Conservation (phyloP, 441 rosid genomes). For the Gossypium schwendimanii region DNA sequence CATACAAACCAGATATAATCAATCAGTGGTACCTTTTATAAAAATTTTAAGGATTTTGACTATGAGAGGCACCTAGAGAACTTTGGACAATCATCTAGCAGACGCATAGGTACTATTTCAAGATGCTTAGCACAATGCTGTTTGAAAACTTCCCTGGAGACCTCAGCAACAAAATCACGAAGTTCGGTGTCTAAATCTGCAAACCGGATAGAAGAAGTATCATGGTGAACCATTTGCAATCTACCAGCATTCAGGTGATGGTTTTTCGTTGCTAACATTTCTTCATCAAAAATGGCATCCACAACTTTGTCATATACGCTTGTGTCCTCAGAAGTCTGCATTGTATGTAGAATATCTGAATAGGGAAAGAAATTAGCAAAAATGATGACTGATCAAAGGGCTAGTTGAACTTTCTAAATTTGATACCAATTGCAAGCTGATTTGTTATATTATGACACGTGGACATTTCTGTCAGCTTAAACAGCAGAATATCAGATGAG, state of each 20-base stretch:
- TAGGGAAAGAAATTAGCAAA: slow-evolving; percentile 20
- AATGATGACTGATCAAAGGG: slow-evolving; percentile 7
- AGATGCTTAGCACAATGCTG: slow-evolving; percentile 86
- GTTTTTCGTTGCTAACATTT: slow-evolving; percentile 44
- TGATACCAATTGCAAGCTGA: slow-evolving; percentile 1
- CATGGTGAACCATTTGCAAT: slow-evolving; percentile 33
- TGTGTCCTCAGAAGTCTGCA: slow-evolving; percentile 86
- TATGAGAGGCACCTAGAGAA: slow-evolving; percentile 43
- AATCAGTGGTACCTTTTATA: slow-evolving; percentile 16
- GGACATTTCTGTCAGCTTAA: background rate
- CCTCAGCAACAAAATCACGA: slow-evolving; percentile 73
- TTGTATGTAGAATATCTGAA: slow-evolving; percentile 73
- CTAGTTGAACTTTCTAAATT: background rate
- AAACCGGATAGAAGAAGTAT: slow-evolving; percentile 44
- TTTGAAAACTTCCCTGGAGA: slow-evolving; percentile 70
- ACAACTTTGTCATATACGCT: slow-evolving; percentile 78
- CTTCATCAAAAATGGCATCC: slow-evolving; percentile 76
- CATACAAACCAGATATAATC: slow-evolving; percentile 24
- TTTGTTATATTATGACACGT: background rate
- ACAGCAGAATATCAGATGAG: background rate
- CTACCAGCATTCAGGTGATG: slow-evolving; percentile 41
- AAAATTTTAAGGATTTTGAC: background rate
- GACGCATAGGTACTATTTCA: slow-evolving; percentile 65
- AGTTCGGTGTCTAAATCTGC: slow-evolving; percentile 65
- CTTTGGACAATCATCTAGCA: slow-evolving; percentile 59